Conservation (phyloP, 2,329 filamentous ascomycete species). For the Sclerotinia sclerotiorum region DNA sequence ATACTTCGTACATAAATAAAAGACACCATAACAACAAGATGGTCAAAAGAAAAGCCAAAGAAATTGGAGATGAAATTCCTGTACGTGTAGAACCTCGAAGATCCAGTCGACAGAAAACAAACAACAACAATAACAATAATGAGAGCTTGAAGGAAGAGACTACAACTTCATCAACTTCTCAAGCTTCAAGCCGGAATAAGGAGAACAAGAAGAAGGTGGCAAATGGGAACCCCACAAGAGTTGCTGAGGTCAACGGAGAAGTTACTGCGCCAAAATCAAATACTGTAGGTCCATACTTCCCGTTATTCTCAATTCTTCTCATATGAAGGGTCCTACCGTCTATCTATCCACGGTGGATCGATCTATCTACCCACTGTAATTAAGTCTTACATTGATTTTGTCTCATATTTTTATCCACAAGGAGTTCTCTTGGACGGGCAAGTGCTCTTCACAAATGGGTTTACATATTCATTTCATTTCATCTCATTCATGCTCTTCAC, state of each 20-base stretch:
- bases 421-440: not conserved
- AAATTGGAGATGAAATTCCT: slow-evolving; percentile 24
- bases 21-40: slow-evolving; percentile 22
- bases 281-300: slow-evolving; percentile 5
- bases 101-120: slow-evolving; percentile 32
- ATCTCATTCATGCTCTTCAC: not conserved
- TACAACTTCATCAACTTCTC: slow-evolving; percentile 20
- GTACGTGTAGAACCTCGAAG: slow-evolving; percentile 29
- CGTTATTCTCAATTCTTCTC: not conserved
- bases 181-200: slow-evolving; percentile 22
- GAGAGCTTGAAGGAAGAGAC: slow-evolving; percentile 24
- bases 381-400: not conserved
- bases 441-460: not conserved
- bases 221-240: slow-evolving; percentile 11
- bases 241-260: slow-evolving; percentile 8
- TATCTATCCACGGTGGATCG: not conserved
- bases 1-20: not conserved
- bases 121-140: not conserved
- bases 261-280: slow-evolving; percentile 3
- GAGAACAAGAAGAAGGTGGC: slow-evolving; percentile 21
- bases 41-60: slow-evolving; percentile 37
- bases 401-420: not conserved
- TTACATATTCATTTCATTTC: not conserved
- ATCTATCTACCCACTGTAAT: not conserved
- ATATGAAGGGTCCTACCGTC: not conserved